Percentiles rank a stretch among this genome's conserved stretches.
Conservation (phyloP, 2,329 filamentous ascomycete genomes). For the Talaromyces verruculosus region DNA sequence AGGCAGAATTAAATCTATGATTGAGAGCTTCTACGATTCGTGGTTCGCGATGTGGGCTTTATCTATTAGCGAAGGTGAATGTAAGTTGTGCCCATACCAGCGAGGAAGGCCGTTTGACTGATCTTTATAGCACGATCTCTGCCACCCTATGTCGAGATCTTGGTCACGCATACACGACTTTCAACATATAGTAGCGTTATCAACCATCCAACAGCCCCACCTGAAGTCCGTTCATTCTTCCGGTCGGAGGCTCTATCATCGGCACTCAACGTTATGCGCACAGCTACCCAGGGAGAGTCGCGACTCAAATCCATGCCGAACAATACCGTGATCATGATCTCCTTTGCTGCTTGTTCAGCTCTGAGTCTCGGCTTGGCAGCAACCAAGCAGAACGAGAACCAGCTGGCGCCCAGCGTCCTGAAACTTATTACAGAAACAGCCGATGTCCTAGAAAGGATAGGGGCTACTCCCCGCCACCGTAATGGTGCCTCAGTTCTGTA, state of each 20-base stretch:
- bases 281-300: constrained; percentile 69
- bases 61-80: constrained; percentile 55
- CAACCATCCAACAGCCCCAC: constrained; percentile 69
- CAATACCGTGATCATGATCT: constrained; percentile 77
- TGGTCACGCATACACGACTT: constrained; percentile 69
- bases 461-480: constrained; percentile 63
- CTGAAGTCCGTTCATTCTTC: constrained; percentile 71
- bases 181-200: constrained; percentile 75
- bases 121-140: constrained; percentile 45
- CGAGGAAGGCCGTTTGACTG: neutral
- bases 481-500: constrained; percentile 65
- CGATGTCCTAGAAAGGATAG: constrained; percentile 67
- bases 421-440: constrained; percentile 68
- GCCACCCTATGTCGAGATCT: constrained; percentile 72
- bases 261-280: constrained; percentile 71
- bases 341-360: constrained; percentile 69
- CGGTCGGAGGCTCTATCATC: constrained; percentile 69
- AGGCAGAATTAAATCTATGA: constrained; percentile 55
- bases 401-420: constrained; percentile 61
- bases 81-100: constrained; percentile 34
- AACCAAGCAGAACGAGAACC: constrained; percentile 41
- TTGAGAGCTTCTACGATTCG: constrained; percentile 64
- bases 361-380: constrained; percentile 61
- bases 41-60: constrained; percentile 66
- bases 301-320: constrained; percentile 74